These are phyloP conservation scores for Trifolium dubium DNA, from an alignment of 306 rosid species.

Conservation along the genomic window DNA sequence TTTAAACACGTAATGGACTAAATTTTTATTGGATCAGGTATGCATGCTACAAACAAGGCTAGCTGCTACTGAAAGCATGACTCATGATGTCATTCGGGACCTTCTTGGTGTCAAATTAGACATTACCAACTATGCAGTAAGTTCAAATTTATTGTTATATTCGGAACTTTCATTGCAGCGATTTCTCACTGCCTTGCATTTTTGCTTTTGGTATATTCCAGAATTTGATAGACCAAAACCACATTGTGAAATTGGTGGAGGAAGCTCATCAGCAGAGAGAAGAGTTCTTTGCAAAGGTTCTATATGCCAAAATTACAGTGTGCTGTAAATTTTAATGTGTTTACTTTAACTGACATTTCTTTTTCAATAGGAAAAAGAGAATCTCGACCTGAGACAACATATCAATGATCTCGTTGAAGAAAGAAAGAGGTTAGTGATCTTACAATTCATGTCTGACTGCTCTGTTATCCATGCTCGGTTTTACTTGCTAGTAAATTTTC, in stretches of 20 bases:
- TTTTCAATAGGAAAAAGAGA: constrained; percentile 71
- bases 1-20: neutral
- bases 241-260: constrained; percentile 70
- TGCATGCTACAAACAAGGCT: constrained; percentile 83
- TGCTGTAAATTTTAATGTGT: neutral
- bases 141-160: constrained; percentile 45
- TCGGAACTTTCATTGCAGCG: constrained; percentile 20
- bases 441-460: constrained; percentile 10
- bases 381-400: constrained; percentile 58
- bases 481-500: constrained; percentile 21
- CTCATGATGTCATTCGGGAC: constrained; percentile 97
- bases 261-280: constrained; percentile 72
- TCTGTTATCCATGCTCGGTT: constrained; percentile 28
- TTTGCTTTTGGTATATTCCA: constrained; percentile 44
- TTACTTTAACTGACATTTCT: constrained; percentile 22
- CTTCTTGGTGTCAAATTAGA: constrained; percentile 92
- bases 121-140: constrained; percentile 82
- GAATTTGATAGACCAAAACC: constrained; percentile 78
- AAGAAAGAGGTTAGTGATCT: constrained; percentile 71
- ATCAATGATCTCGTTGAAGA: constrained; percentile 69
- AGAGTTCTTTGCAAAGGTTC: constrained; percentile 70
- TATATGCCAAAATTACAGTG: constrained; percentile 5
- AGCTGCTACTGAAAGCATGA: constrained; percentile 95
- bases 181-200: constrained; percentile 45
- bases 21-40: constrained; percentile 57